These are phyloP conservation scores for Corchorus capsularis DNA, from an alignment of 345 rosid species.

Conservation along the genomic window DNA sequence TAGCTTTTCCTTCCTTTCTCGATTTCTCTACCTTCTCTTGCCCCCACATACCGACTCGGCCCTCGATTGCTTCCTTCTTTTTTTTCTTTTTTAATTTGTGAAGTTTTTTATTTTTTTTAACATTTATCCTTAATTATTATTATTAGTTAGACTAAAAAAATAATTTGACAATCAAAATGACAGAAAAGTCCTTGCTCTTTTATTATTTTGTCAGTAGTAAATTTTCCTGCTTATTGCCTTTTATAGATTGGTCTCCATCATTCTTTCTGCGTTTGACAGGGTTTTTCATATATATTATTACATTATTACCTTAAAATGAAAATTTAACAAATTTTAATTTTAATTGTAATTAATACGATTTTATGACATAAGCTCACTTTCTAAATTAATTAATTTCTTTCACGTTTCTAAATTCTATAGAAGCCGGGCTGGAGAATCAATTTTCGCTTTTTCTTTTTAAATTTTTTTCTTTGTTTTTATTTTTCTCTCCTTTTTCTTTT, in stretches of 20 bases:
- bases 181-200: background rate
- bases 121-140: background rate
- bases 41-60: conserved; percentile 43
- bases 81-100: background rate
- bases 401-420: background rate
- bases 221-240: background rate
- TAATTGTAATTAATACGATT: too few relatives aligned
- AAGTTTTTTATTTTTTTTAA: background rate
- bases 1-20: conserved; percentile 33
- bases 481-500: background rate
- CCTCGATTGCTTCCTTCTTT: conserved; percentile 22
- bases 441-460: background rate
- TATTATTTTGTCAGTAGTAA: background rate
- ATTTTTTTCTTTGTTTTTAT: background rate
- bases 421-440: background rate
- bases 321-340: too few relatives aligned
- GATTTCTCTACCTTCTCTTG: conserved; percentile 43
- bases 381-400: background rate
- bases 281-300: too few relatives aligned
- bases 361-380: background rate
- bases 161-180: conserved; percentile 4
- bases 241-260: conserved; percentile 10
- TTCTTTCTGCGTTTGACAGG: background rate
- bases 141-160: background rate
- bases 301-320: too few relatives aligned